Evolutionary conservation across 495 filamentous ascomycete species (phyloP), one percentile per base, ranked within the genome.

Genomic region (Neurospora sp.): DNA sequence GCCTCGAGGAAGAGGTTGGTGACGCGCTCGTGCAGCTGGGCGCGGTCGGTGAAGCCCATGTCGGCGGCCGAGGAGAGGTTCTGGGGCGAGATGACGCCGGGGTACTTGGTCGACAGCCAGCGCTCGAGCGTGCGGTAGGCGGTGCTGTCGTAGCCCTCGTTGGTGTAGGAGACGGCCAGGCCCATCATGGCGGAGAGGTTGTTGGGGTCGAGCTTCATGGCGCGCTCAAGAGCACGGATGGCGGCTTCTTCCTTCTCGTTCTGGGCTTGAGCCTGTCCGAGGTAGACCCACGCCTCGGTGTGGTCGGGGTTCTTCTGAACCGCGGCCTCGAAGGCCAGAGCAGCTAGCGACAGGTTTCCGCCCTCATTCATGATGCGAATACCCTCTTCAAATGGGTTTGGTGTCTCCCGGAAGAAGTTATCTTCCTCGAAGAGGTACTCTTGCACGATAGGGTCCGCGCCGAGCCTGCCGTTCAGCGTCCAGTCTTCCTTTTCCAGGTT

Each of bases 171-270:
- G 53, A 99, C 96, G 47, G 95, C 93, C 22, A 99, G 86, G 4
- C 92, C 94, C 94, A 99, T 98, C 39, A 98, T 85, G 3, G 96
- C 95, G 47, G 92, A 86, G 8, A 97, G 87, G 77, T 97, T 97
- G 76, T 89, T 89, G 3, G 93, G 89, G 76, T 98, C 94, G 9
- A 95, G 83, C 80, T 93, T 95, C 69, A 97, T 83, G 16, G 95
- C 94, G 77, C 95, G 93, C 83, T 98, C 96, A 71, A 98, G 84
- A 5, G 96, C 96, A n/a, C 96, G 91, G 75, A 99, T 98, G n/a
- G 96, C 96, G 6, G 96, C 96, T 4, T 93, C 88, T 79, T 99
- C 96, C 82, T 99, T 99, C 78, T 99, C 96, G 81, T 99, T 99
- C 81, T 98, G 96, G 5, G 96, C 96, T 82, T 99, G 96, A 38